Conservation (phyloP, 1,284 basidiomycete genomes). For the Sutorius eximius region DNA sequence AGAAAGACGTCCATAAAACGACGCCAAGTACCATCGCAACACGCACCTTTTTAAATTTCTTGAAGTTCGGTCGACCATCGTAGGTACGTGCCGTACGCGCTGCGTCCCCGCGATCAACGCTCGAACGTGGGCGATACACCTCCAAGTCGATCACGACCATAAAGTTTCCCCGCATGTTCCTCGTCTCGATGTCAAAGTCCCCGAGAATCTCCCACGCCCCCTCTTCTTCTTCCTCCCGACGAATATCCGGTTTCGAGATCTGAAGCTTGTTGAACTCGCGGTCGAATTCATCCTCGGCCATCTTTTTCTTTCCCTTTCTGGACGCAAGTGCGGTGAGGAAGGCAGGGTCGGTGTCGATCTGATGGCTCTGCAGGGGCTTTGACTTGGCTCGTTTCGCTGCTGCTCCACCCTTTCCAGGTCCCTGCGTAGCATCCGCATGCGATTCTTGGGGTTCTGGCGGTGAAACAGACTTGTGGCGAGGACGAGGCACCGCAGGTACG, state of each 20-base stretch:
- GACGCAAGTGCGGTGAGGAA: slow-evolving; percentile 76
- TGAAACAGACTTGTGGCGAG: not conserved
- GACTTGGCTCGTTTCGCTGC: slow-evolving; percentile 12
- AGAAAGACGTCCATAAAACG: not conserved
- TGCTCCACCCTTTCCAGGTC: not conserved
- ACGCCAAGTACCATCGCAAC: not conserved
- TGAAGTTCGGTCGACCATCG: slow-evolving; percentile 72
- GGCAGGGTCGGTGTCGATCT: slow-evolving; percentile 57
- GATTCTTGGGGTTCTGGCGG: not conserved
- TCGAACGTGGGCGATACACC: slow-evolving; percentile 35
- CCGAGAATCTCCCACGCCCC: slow-evolving; percentile 66
- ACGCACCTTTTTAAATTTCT: slow-evolving; percentile 82
- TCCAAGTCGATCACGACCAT: slow-evolving; percentile 81
- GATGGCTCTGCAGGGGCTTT: slow-evolving; percentile 10
- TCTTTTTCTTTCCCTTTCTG: slow-evolving; percentile 72
- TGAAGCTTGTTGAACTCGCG: slow-evolving; percentile 81
- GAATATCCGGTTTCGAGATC: slow-evolving; percentile 68
- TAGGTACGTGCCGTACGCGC: slow-evolving; percentile 40
- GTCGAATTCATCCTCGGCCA: slow-evolving; percentile 73
- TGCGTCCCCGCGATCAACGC: slow-evolving; percentile 5
- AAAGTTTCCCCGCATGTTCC: slow-evolving; percentile 74
- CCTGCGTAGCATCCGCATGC: not conserved
- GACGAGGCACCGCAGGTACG: not conserved
- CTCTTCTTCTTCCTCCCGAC: slow-evolving; percentile 41
- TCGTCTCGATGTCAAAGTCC: slow-evolving; percentile 67